Conservation (phyloP, 371 early-diverging fungal species). For the Rhizopus microsporus region DNA sequence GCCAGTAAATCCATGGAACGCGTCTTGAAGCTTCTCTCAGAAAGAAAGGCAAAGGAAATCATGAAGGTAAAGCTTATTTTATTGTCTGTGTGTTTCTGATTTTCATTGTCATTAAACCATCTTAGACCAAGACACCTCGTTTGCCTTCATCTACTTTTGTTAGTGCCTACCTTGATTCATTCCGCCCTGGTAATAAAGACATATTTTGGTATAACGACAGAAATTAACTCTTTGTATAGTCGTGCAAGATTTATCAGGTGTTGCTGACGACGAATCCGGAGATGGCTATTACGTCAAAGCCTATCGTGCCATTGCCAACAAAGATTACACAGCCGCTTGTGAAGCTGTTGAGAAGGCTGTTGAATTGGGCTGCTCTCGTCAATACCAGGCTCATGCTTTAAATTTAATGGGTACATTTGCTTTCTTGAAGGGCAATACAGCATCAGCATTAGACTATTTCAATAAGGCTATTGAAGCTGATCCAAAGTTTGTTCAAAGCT, state of each 20-base stretch:
- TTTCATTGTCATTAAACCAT: not conserved
- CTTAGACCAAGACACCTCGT: conserved; percentile 56
- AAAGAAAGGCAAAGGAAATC: conserved; percentile 76
- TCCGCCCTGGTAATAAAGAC: conserved; percentile 61
- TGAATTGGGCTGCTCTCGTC: conserved; percentile 53
- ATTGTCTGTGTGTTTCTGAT: not conserved
- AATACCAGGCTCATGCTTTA: conserved; percentile 66
- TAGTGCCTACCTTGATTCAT: conserved; percentile 88
- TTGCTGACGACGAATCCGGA: conserved; percentile 39
- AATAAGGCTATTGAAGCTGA: conserved; percentile 81
- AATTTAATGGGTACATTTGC: conserved; percentile 87
- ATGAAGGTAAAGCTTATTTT: conserved; percentile 45
- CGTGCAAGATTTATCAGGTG: conserved; percentile 32
- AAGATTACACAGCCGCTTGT: conserved; percentile 72
- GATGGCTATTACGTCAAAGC: conserved; percentile 55
- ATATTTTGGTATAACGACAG: not conserved
- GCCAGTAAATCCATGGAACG: conserved; percentile 88
- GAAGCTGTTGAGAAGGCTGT: conserved; percentile 71
- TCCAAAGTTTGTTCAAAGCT: conserved; percentile 78
- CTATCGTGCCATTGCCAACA: conserved; percentile 47
- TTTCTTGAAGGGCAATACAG: conserved; percentile 85
- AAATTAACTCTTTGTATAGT: conserved; percentile 13
- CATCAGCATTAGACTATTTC: conserved; percentile 72
- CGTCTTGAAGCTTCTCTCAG: conserved; percentile 82
- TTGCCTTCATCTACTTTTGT: conserved; percentile 93